phyloP scores from a whole-genome alignment of 1,284 basidiomycete species.

The Boletus albobrunnescens region DNA sequence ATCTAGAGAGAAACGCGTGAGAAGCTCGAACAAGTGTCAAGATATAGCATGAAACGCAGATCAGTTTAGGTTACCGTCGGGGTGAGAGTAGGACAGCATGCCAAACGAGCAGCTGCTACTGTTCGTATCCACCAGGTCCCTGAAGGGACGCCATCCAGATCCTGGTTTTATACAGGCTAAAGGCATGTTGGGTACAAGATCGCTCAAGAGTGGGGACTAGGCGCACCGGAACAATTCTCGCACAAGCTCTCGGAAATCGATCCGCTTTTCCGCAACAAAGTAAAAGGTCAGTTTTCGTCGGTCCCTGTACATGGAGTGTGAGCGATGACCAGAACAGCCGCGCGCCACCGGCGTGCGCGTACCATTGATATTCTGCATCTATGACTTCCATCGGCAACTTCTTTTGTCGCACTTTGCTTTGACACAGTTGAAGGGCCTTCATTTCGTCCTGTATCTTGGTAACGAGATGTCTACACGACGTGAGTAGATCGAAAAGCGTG shows the following conservation, averaged over 20 bases:
- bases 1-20: conserved; percentile 27
- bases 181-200: background rate
- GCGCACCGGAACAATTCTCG: conserved; percentile 82
- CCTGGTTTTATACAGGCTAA: conserved; percentile 67
- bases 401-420: conserved; percentile 87
- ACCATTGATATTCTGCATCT: conserved; percentile 98
- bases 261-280: conserved; percentile 91
- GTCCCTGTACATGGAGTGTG: conserved; percentile 55
- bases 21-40: conserved; percentile 16
- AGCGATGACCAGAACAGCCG: background rate
- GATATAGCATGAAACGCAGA: conserved; percentile 23
- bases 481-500: conserved; percentile 1
- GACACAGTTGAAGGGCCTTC: conserved; percentile 88
- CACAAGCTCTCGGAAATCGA: conserved; percentile 96
- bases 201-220: background rate
- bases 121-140: conserved; percentile 39
- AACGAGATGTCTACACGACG: conserved; percentile 56
- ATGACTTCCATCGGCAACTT: conserved; percentile 97
- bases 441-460: conserved; percentile 87
- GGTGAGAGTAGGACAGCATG: background rate
- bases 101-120: conserved; percentile 24
- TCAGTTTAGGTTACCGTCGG: conserved; percentile 14
- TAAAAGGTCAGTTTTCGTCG: conserved; percentile 97
- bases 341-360: conserved; percentile 28
- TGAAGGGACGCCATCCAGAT: conserved; percentile 72